Conservation (phyloP, 495 filamentous ascomycete species). For the Xanthoparmelia taractica region DNA sequence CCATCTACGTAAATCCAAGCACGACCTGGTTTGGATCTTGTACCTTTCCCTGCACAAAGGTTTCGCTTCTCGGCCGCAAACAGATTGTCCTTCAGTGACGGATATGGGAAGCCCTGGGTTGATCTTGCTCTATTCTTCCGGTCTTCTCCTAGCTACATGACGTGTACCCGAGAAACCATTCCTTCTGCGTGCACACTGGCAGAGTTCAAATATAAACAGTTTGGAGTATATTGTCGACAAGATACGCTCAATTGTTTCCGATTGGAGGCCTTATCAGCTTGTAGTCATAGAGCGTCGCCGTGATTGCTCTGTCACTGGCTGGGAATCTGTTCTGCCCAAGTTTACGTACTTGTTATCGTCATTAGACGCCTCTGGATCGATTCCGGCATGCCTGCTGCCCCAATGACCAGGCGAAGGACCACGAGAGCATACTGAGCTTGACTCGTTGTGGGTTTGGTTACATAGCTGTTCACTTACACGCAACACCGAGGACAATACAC, state of each 20-base stretch:
- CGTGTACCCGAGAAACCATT: neutral
- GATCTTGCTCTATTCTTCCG: too few relatives aligned
- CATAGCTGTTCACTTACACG: neutral
- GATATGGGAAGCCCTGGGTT: too few relatives aligned
- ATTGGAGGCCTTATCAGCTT: neutral
- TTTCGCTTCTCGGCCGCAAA: neutral
- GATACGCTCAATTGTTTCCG: neutral
- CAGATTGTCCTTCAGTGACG: neutral
- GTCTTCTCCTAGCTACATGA: too few relatives aligned
- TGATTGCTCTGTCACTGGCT: neutral
- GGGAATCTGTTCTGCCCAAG: neutral
- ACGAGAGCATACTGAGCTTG: neutral
- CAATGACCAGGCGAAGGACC: neutral
- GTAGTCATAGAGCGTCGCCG: neutral
- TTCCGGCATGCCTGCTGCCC: neutral
- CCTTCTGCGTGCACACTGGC: neutral
- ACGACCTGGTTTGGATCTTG: neutral
- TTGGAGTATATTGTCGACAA: neutral
- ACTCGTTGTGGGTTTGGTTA: neutral
- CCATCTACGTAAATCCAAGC: too few relatives aligned
- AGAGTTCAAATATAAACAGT: neutral
- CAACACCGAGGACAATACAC: neutral
- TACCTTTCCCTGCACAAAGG: neutral
- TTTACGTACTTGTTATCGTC: neutral
- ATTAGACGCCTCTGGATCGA: neutral